phyloP scores from a whole-genome alignment of 495 filamentous ascomycete genomes.

The Lasiosphaeria miniovina region DNA sequence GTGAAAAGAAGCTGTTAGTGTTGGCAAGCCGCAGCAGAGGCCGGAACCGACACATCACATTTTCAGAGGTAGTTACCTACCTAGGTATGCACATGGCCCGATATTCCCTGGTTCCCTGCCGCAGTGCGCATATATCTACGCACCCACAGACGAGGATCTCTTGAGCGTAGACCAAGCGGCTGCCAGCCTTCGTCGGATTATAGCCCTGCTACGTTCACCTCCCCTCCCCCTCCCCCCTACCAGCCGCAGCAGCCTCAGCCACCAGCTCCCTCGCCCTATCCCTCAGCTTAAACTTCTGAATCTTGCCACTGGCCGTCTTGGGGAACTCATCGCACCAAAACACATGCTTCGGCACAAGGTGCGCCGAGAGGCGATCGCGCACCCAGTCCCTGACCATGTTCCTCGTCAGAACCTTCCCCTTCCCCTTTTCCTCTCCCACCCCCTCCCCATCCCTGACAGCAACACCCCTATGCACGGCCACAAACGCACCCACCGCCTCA shows the following conservation, averaged over 20 bases:
- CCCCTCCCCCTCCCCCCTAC: neutral
- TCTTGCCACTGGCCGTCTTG: slow-evolving; percentile 95
- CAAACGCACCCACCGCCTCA: slow-evolving; percentile 82
- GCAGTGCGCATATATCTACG: too few species aligned
- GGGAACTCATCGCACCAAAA: slow-evolving; percentile 82
- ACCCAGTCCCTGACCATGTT: slow-evolving; percentile 73
- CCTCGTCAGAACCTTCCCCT: slow-evolving; percentile 36
- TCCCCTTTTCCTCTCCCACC: slow-evolving; percentile 11
- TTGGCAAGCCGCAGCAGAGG: too few species aligned
- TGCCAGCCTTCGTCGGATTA: too few species aligned
- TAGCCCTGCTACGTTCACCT: too few species aligned
- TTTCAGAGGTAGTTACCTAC: too few species aligned
- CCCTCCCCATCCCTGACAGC: slow-evolving; percentile 26
- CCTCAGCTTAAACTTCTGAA: slow-evolving; percentile 89
- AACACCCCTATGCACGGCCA: slow-evolving; percentile 52
- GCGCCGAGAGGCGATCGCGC: slow-evolving; percentile 62
- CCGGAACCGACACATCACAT: too few species aligned
- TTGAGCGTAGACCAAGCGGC: too few species aligned
- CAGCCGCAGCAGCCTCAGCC: neutral
- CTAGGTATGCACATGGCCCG: too few species aligned
- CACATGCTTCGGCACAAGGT: slow-evolving; percentile 84
- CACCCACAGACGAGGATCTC: too few species aligned
- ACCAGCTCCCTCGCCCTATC: slow-evolving; percentile 35
- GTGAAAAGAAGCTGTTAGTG: too few species aligned
- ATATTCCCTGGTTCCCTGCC: too few species aligned